Evolutionary conservation across 345 rosid species (phyloP), one percentile per base, ranked within the genome.

Genomic region (Stellera chamaejasme): DNA sequence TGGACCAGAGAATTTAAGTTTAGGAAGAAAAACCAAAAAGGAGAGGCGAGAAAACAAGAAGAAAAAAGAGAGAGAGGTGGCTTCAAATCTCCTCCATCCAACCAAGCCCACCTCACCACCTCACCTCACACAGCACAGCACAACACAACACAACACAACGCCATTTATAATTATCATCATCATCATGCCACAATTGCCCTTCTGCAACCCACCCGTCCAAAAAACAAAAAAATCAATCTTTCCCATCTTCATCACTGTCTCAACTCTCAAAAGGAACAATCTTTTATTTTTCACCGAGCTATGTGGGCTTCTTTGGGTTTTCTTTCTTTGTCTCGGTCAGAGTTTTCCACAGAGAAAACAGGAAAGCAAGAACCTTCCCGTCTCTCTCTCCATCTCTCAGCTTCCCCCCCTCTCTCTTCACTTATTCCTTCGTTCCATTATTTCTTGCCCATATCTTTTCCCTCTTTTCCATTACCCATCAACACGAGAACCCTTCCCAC

Each of bases 301-400:
- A 82, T 85, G 85, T 82, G 92, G 89, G 85, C 88, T 80, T 81
- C 87, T 84, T 77, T 74, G 81, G 77, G 79, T 75, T 75, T 82
- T 77, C 79, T 68, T 76, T 75, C 79, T 66, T 76, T 75, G 88
- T 80, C 85, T 81, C 62, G 93, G 96, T 88, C 88, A 84, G 89
- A 73, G 78, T 79, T 77, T 69, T 79, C 66, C 76, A 71, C 79
- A 76, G 77, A 66, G 81, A 75, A 60, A 81, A 78, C 79, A 76
- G 82, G 76, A 75, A 78, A 71, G 68, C 62, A 53, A 69, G 73
- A 73, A 76, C 88, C 78, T 76, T 75, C 81, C 78, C 62, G 56
- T 60, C 70, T 61, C 67, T 55, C 65, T 63, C 51, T 56, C 57
- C 62, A 52, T 54, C 45, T 56, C 52, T 50, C 47, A 48, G 44